Evolutionary conservation across 1,139 yeast species (phyloP).

Genomic region (Saccharomyces hybrid): DNA sequence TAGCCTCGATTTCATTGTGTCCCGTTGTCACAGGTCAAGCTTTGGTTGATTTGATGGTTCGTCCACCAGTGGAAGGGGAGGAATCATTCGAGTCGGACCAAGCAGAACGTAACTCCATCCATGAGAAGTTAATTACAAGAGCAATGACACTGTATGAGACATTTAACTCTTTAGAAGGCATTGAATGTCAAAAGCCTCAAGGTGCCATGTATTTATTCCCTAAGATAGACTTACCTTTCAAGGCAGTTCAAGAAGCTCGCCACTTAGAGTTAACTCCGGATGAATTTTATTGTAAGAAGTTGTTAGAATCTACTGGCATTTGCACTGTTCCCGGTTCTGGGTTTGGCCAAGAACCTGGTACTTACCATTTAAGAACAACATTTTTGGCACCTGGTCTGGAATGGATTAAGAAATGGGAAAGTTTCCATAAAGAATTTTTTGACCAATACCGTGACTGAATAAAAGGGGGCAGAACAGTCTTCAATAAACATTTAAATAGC

Average conservation of each 20-base stretch:
- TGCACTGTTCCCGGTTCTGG: conserved; percentile 98
- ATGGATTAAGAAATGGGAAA: conserved; percentile 70
- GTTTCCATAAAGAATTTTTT: conserved; percentile 69
- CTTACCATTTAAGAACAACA: conserved; percentile 90
- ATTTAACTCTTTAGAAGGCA: conserved; percentile 69
- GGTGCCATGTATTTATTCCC: conserved; percentile 99
- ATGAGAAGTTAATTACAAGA: conserved; percentile 52
- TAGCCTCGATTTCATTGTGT: conserved; percentile 85
- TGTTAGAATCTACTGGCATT: conserved; percentile 85
- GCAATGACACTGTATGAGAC: conserved; percentile 60
- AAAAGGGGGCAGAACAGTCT: background rate
- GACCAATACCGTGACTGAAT: conserved; percentile 38
- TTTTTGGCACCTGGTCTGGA: conserved; percentile 91
- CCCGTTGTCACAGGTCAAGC: conserved; percentile 95
- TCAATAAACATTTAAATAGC: background rate
- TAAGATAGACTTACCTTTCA: conserved; percentile 51
- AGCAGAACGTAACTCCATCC: conserved; percentile 54
- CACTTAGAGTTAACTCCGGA: conserved; percentile 56
- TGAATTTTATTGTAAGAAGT: conserved; percentile 76
- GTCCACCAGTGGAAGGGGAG: conserved; percentile 77
- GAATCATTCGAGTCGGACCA: conserved; percentile 63
- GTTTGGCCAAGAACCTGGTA: conserved; percentile 83
- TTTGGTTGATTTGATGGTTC: conserved; percentile 81
- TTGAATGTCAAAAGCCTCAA: conserved; percentile 77
- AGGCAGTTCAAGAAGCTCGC: conserved; percentile 55